Evolutionary conservation across 768 basidiomycete species (phyloP).

Genomic region (Tremella yokohamensis): DNA sequence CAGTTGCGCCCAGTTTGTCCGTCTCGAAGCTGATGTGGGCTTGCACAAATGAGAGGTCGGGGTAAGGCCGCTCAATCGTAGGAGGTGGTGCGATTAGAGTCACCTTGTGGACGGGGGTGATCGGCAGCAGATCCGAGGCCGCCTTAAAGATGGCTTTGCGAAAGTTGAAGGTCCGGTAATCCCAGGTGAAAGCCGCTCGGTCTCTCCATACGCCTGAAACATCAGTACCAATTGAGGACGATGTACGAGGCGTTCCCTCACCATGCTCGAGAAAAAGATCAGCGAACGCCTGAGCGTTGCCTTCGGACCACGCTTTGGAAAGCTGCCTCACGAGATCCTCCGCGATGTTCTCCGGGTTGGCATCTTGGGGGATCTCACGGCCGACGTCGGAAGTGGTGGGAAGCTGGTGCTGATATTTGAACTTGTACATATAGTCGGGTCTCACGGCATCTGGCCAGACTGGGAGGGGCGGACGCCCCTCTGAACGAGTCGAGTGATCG

Average conservation of each 20-base stretch:
- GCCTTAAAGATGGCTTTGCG: constrained; percentile 50
- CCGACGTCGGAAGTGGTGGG: neutral
- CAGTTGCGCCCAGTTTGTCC: constrained; percentile 56
- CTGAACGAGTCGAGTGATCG: too few species aligned
- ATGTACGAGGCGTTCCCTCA: neutral
- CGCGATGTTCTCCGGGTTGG: constrained; percentile 3
- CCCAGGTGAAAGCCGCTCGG: constrained; percentile 63
- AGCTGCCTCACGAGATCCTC: constrained; percentile 5
- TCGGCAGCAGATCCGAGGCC: constrained; percentile 53
- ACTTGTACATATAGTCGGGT: constrained; percentile 1
- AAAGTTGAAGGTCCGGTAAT: constrained; percentile 61
- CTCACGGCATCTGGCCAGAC: too few species aligned
- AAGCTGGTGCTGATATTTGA: neutral
- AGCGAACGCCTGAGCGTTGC: constrained; percentile 18
- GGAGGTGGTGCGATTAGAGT: constrained; percentile 11
- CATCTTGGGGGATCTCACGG: neutral
- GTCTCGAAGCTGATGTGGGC: constrained; percentile 60
- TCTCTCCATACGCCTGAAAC: constrained; percentile 58
- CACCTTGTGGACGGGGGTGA: constrained; percentile 16
- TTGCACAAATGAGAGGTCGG: constrained; percentile 61
- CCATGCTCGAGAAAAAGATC: constrained; percentile 26
- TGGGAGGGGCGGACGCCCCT: too few species aligned
- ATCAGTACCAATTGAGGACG: neutral
- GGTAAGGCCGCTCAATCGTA: constrained; percentile 26
- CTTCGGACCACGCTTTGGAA: constrained; percentile 1